phyloP scores from a whole-genome alignment of 768 basidiomycete genomes.

The Phanerochaete sordida region DNA sequence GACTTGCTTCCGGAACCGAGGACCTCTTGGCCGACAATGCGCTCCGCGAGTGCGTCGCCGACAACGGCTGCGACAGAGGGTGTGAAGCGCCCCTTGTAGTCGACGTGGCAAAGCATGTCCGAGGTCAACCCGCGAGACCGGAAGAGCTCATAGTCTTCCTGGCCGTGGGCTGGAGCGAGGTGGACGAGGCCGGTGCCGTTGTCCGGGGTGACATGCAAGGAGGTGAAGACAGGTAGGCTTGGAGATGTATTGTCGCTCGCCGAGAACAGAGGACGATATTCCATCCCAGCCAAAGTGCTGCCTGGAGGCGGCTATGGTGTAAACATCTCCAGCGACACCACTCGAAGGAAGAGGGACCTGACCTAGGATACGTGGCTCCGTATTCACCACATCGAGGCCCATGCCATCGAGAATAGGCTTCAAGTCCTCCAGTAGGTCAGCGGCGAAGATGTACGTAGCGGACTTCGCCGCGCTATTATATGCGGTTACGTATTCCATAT shows the following conservation, averaged over 20 bases:
- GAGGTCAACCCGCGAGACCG: conserved; percentile 51
- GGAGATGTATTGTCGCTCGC: background rate
- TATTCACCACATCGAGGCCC: conserved; percentile 17
- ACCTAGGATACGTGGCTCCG: conserved; percentile 43
- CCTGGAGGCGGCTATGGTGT: conserved; percentile 26
- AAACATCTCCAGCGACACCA: background rate
- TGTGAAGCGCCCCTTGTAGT: conserved; percentile 70
- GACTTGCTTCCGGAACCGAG: conserved; percentile 66
- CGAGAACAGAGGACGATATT: conserved; percentile 62
- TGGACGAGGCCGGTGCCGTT: conserved; percentile 97
- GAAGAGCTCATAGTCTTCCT: conserved; percentile 86
- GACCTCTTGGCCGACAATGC: conserved; percentile 67
- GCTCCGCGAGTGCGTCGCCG: conserved; percentile 38
- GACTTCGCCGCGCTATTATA: conserved; percentile 29
- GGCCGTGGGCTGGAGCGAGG: conserved; percentile 91
- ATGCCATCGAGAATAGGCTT: conserved; percentile 14
- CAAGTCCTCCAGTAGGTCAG: conserved; percentile 39
- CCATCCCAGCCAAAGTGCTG: conserved; percentile 52
- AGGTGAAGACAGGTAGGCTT: conserved; percentile 49
- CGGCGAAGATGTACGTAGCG: conserved; percentile 43
- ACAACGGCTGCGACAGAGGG: conserved; percentile 53
- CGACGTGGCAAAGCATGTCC: conserved; percentile 68
- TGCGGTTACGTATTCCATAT: conserved; percentile 46
- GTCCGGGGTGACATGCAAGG: conserved; percentile 74
- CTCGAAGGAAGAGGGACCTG: background rate